A percentile compares a stretch with the other conserved stretches of the same genome.
These are phyloP conservation scores for Aquilaria malaccensis DNA, from an alignment of 345 rosid species.

Conservation along the genomic window DNA sequence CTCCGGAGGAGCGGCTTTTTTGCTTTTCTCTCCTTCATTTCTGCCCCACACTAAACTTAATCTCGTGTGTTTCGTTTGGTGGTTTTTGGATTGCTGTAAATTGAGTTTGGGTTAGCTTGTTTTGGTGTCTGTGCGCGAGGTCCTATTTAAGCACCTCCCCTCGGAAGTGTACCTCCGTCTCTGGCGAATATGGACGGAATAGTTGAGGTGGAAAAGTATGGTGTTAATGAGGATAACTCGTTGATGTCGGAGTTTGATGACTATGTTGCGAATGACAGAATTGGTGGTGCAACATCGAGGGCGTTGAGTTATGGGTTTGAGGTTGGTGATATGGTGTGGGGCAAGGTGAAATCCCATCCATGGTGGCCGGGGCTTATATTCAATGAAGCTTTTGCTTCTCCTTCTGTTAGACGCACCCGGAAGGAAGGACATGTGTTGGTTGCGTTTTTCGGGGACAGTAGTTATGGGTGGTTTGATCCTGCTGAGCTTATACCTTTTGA, in stretches of 20 bases:
- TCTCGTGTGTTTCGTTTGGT: too few relatives aligned
- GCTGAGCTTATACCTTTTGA: constrained; percentile 94
- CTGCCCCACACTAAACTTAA: too few relatives aligned
- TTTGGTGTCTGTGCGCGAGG: too few relatives aligned
- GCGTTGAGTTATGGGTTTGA: constrained; percentile 76
- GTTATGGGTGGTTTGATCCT: constrained; percentile 99
- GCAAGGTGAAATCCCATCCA: constrained; percentile 97
- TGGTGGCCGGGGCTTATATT: constrained; percentile 99
- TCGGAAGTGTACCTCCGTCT: too few relatives aligned
- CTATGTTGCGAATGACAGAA: constrained; percentile 76
- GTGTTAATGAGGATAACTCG: constrained; percentile 33
- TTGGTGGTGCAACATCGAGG: constrained; percentile 53
- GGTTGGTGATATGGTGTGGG: constrained; percentile 99
- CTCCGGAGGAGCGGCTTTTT: too few relatives aligned
- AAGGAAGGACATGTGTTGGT: constrained; percentile 82
- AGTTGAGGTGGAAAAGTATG: constrained; percentile 9
- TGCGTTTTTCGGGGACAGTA: constrained; percentile 97
- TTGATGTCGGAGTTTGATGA: constrained; percentile 87
- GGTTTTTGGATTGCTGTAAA: too few relatives aligned
- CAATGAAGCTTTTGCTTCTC: constrained; percentile 73
- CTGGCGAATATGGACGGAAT: too few relatives aligned
- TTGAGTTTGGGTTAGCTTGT: too few relatives aligned
- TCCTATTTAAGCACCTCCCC: too few relatives aligned
- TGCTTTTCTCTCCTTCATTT: too few relatives aligned
- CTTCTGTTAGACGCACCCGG: constrained; percentile 78